A percentile compares a stretch with the other conserved stretches of the same genome.
phyloP scores from a whole-genome alignment of 2,329 filamentous ascomycete genomes.

The Aspergillus versicolor region DNA sequence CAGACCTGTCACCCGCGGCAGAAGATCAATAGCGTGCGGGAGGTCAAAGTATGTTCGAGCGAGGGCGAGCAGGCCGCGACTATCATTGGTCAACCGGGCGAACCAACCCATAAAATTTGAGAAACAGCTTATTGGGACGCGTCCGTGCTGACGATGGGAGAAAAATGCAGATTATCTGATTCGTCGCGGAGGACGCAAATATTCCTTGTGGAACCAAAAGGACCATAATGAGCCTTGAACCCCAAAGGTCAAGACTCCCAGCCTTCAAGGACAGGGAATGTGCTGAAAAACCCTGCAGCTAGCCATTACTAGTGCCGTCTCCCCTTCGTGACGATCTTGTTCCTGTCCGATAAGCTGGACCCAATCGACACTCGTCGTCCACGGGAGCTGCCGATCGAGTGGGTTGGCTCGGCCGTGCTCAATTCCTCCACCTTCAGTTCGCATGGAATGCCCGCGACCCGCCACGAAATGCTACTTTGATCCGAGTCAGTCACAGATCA shows the following conservation, averaged over 20 bases:
- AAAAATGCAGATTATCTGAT: neutral
- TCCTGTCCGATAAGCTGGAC: constrained; percentile 6
- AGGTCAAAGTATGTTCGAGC: constrained; percentile 16
- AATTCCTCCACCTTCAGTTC: neutral
- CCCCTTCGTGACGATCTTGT: constrained; percentile 3
- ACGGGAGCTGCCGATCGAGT: constrained; percentile 13
- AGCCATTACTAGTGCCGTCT: constrained; percentile 15
- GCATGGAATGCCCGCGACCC: constrained; percentile 2
- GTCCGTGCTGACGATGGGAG: neutral
- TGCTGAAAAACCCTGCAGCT: constrained; percentile 2
- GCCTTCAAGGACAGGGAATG: neutral
- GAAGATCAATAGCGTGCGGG: constrained; percentile 5
- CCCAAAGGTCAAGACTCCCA: neutral
- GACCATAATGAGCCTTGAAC: neutral
- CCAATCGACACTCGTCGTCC: neutral
- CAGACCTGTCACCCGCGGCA: constrained; percentile 28
- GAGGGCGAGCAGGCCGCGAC: constrained; percentile 7
- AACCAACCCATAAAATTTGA: neutral
- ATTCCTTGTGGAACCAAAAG: neutral
- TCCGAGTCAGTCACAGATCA: neutral
- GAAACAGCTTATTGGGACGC: neutral
- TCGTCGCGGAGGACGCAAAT: neutral
- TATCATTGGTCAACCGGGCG: constrained; percentile 8
- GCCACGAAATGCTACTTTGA: neutral
- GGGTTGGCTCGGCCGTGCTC: neutral